Evolutionary conservation across 805 yeast species (phyloP).

Genomic region (Wickerhamiella azymoides): DNA sequence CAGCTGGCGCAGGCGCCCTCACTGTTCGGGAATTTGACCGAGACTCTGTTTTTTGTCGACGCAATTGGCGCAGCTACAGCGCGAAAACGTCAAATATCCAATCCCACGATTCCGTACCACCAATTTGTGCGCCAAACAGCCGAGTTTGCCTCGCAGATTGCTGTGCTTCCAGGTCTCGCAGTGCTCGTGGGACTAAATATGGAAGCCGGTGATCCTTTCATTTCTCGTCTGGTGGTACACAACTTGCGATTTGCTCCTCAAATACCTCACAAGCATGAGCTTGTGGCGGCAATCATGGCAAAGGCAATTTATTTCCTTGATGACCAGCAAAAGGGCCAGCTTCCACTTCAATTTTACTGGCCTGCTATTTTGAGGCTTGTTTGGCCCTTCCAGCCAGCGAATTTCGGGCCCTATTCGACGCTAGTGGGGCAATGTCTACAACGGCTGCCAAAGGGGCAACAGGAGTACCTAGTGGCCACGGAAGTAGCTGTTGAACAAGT

Average conservation of each 20-base stretch:
- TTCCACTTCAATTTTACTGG: slow-evolving; percentile 8
- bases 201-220: not conserved
- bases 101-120: slow-evolving; percentile 13
- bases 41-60: slow-evolving; percentile 10
- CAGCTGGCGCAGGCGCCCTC: slow-evolving; percentile 12
- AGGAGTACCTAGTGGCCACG: slow-evolving; percentile 2
- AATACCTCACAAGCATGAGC: not conserved
- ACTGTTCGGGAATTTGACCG: not conserved
- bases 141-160: not conserved
- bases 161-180: not conserved
- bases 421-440: slow-evolving; percentile 6
- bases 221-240: not conserved
- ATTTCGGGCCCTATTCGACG: slow-evolving; percentile 17
- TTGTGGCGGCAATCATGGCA: slow-evolving; percentile 11
- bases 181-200: not conserved
- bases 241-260: not conserved
- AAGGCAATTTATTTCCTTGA: slow-evolving; percentile 14
- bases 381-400: slow-evolving; percentile 5
- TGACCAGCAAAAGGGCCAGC: not conserved
- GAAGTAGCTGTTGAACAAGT: slow-evolving; percentile 9
- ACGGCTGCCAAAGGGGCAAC: not conserved
- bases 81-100: slow-evolving; percentile 13
- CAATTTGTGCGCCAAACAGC: slow-evolving; percentile 9
- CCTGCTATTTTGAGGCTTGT: not conserved
- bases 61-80: slow-evolving; percentile 13